Evolutionary conservation across 257 asterid species (phyloP).

Genomic region (Phtheirospermum japonicum): DNA sequence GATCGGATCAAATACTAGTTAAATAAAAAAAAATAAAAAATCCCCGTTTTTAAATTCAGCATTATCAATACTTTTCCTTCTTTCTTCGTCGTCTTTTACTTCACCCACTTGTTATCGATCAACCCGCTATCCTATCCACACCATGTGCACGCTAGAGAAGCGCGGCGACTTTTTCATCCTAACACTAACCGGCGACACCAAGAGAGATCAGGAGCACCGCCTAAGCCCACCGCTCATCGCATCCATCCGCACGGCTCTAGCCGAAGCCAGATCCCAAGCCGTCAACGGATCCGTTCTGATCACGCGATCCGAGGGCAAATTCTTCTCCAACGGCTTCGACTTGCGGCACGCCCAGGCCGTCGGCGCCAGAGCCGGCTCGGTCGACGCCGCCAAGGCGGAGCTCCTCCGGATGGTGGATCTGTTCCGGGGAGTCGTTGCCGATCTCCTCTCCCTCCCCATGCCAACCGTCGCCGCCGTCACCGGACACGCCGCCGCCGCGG

Average conservation of each 20-base stretch:
- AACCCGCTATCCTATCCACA: background rate
- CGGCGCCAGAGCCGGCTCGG: conserved; percentile 42
- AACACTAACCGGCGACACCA: conserved; percentile 50
- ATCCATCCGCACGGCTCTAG: conserved; percentile 52
- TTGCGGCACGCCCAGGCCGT: conserved; percentile 65
- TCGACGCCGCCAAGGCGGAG: conserved; percentile 42
- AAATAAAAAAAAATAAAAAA: too few relatives aligned
- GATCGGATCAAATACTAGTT: too few relatives aligned
- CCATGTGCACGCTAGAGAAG: conserved; percentile 78
- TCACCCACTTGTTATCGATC: too few relatives aligned
- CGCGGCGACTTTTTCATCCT: conserved; percentile 59
- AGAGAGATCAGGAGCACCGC: conserved; percentile 62
- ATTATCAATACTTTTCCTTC: too few relatives aligned
- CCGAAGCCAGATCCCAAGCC: conserved; percentile 62
- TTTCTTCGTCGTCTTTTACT: too few relatives aligned
- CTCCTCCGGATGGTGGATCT: conserved; percentile 55
- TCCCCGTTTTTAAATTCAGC: too few relatives aligned
- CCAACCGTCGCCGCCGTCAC: conserved; percentile 82
- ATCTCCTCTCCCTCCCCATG: conserved; percentile 61
- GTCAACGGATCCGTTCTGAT: conserved; percentile 61
- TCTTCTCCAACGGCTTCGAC: conserved; percentile 94
- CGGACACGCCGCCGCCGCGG: conserved; percentile 92
- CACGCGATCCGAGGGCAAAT: conserved; percentile 64
- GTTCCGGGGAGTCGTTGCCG: conserved; percentile 61
- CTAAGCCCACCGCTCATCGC: conserved; percentile 57